Base-by-base conservation (phyloP, 352 stramenopile genomes). In the Blastocystis sp. region DNA sequence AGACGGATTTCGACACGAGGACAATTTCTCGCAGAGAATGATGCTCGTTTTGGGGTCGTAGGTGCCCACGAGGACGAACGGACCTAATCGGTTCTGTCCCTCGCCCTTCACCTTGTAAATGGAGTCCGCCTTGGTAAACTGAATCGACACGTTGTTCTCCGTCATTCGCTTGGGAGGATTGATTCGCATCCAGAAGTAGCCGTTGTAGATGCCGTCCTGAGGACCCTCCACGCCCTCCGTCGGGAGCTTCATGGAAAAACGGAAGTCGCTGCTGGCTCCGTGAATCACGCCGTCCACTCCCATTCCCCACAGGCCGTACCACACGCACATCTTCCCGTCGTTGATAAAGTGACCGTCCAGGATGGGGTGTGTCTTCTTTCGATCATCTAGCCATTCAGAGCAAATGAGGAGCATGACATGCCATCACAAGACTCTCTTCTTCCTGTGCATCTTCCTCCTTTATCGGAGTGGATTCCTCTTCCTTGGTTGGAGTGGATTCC, bases 141-240 rank as follows among this genome's bases (percentile, higher is more conserved):
- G 33, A 9, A 89, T 51, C 24, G 26, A 29, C n/a, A 89, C 37
- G 12, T 61, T 59, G 60, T 89, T 89, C n/a, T 89, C 79, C 16
- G 35, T 77, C 31, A 89, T 55, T 24, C 67, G 63, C 41, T 74
- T 77, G 13, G 51, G 26, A 2, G 79, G 79, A 13, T 50, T 65
- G 6, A 62, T 45, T 13, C 55, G 41, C 79, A 89, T 89, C 79
- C 79, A 89, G 67, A 89, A 89, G 50, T 80, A 89, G 2, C 79
- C 79, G 41, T 89, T 89, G 60, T 89, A 89, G 33, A 50, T 62
- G n/a, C 79, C 79, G 50, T 63, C 37, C 29, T 62, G 37, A 1
- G 79, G 79, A 29, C 33, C 29, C 29, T 89, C 79, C 31, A 39
- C 13, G 33, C 24, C 26, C 29, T 89, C 79, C 6, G 61, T 33